These are phyloP conservation scores for Trichophyton simii DNA, from an alignment of 2,329 filamentous ascomycete species.

Conservation along the genomic window DNA sequence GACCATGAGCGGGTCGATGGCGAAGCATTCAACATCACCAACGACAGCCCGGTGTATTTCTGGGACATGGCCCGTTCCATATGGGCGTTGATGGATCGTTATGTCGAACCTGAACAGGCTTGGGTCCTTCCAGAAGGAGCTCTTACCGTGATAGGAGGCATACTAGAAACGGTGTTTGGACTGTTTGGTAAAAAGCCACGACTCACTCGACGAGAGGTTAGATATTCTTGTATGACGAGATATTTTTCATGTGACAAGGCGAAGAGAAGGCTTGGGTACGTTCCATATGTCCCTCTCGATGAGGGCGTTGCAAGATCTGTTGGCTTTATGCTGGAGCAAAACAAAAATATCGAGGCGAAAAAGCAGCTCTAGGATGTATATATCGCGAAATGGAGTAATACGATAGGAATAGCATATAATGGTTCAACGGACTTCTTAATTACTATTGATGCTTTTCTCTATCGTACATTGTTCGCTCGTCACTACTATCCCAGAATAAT, in stretches of 20 bases:
- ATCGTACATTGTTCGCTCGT: neutral
- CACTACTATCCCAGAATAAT: neutral
- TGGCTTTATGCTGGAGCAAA: constrained; percentile 27
- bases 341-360: constrained; percentile 25
- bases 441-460: neutral
- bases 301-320: constrained; percentile 38
- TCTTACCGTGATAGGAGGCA: constrained; percentile 28
- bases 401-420: neutral
- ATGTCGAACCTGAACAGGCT: constrained; percentile 32
- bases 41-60: constrained; percentile 77
- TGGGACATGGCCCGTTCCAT: constrained; percentile 76
- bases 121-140: constrained; percentile 31
- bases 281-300: constrained; percentile 33
- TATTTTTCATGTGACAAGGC: constrained; percentile 38
- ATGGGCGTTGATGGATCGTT: constrained; percentile 43
- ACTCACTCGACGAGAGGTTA: constrained; percentile 32
- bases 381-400: neutral
- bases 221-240: constrained; percentile 38
- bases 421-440: neutral
- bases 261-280: constrained; percentile 34
- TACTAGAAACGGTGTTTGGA: constrained; percentile 32
- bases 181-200: constrained; percentile 36
- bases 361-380: constrained; percentile 24
- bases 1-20: constrained; percentile 67
- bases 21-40: constrained; percentile 81